Conservation (phyloP, 2,329 filamentous ascomycete species). For the Exophiala calicioides region DNA sequence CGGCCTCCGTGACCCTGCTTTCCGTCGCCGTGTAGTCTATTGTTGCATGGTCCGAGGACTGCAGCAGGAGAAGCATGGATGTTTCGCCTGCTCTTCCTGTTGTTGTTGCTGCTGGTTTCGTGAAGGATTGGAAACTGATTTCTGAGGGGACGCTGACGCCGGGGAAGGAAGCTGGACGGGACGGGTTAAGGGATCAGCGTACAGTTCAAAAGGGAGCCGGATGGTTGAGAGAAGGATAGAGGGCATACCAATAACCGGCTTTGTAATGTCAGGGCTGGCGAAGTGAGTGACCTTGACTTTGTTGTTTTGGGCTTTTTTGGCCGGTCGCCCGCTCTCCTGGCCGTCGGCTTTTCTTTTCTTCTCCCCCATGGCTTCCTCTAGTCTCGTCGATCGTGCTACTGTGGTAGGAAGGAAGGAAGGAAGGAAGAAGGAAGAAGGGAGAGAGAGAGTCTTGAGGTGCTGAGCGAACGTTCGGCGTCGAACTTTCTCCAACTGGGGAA, state of each 20-base stretch:
- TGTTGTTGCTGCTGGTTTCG: background rate
- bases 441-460: background rate
- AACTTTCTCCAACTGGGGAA: constrained; percentile 2
- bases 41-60: constrained; percentile 61
- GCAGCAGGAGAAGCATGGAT: constrained; percentile 59
- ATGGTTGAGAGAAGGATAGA: background rate
- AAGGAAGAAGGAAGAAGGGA: background rate
- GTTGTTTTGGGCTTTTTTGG: constrained; percentile 26
- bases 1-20: constrained; percentile 45
- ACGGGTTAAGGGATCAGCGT: too few species aligned
- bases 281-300: constrained; percentile 28
- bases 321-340: constrained; percentile 15
- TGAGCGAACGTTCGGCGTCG: background rate
- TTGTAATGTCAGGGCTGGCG: constrained; percentile 19
- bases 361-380: constrained; percentile 22
- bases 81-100: constrained; percentile 33
- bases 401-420: constrained; percentile 1
- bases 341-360: constrained; percentile 30
- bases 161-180: constrained; percentile 31
- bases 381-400: too few species aligned
- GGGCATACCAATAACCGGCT: constrained; percentile 30
- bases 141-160: constrained; percentile 31
- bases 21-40: constrained; percentile 60
- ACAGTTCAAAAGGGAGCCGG: too few species aligned
- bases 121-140: constrained; percentile 24